Percentiles rank a stretch among this genome's conserved stretches.
phyloP scores from a whole-genome alignment of 1,284 basidiomycete genomes.

The Cutaneotrichosporon dermatis region DNA sequence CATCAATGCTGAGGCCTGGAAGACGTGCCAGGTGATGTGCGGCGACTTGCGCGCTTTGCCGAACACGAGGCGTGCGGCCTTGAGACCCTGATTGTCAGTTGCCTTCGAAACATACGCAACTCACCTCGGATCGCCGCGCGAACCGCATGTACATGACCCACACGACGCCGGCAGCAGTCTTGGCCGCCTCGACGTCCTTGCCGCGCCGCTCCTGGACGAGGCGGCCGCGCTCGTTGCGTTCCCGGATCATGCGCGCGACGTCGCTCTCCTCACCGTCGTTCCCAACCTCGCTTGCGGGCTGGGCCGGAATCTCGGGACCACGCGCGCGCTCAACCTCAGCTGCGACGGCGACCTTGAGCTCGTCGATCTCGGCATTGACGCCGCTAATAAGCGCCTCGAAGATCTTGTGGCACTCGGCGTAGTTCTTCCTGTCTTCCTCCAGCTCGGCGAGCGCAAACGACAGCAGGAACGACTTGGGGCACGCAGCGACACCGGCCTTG shows the following conservation, averaged over 20 bases:
- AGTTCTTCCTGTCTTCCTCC: constrained; percentile 65
- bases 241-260: constrained; percentile 56
- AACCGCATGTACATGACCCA: constrained; percentile 91
- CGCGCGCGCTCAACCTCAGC: constrained; percentile 50
- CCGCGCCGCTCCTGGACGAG: constrained; percentile 47
- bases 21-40: constrained; percentile 86
- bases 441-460: constrained; percentile 85
- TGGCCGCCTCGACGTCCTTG: constrained; percentile 52
- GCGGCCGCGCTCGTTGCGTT: constrained; percentile 59
- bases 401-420: constrained; percentile 61
- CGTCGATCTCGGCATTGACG: constrained; percentile 69
- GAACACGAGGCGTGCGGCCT: constrained; percentile 74
- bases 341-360: constrained; percentile 57
- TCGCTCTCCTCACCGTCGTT: constrained; percentile 40
- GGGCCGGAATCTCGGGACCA: constrained; percentile 43
- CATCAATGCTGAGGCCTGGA: constrained; percentile 88
- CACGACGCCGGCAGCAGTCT: constrained; percentile 53
- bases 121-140: constrained; percentile 66
- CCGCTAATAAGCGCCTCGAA: constrained; percentile 68
- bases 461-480: constrained; percentile 79
- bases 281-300: constrained; percentile 32
- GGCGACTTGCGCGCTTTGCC: constrained; percentile 77
- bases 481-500: constrained; percentile 81
- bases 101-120: constrained; percentile 14
- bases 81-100: constrained; percentile 55